Evolutionary conservation across 331 rosid species (phyloP).

Genomic region (Quercus phellos): DNA sequence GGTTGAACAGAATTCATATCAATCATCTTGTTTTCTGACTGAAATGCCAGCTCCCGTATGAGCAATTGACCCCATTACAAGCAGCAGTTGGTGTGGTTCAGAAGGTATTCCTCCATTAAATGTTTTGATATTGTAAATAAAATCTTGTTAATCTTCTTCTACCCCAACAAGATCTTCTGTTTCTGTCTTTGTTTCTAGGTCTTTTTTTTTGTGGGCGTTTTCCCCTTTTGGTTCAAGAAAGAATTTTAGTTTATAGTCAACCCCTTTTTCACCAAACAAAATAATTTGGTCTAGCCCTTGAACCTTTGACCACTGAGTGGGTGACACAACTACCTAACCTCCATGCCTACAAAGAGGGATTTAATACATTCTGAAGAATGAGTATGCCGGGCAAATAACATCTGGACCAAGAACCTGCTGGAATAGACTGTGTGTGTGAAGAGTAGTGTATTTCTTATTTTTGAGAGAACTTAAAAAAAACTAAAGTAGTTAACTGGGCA

Average conservation of each 20-base stretch:
- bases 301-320: not conserved
- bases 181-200: not conserved
- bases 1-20: slow-evolving; percentile 25
- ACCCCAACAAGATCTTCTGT: not conserved
- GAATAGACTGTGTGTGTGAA: not conserved
- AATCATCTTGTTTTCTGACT: slow-evolving; percentile 32
- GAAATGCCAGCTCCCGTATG: slow-evolving; percentile 66
- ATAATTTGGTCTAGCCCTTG: not conserved
- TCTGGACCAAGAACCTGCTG: not conserved
- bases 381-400: not conserved
- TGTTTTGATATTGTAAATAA: not conserved
- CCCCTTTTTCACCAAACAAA: not conserved
- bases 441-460: not conserved
- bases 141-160: not conserved
- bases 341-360: not conserved
- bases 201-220: not conserved
- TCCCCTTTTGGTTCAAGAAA: not conserved
- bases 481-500: not conserved
- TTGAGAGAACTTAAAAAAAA: not conserved
- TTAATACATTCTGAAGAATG: not conserved
- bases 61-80: slow-evolving; percentile 72
- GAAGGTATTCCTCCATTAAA: slow-evolving; percentile 46
- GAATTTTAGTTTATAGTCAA: not conserved
- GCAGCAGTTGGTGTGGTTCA: slow-evolving; percentile 88
- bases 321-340: not conserved